These are phyloP conservation scores for Boechera divaricarpa DNA, from an alignment of 345 rosid genomes.

Conservation along the genomic window DNA sequence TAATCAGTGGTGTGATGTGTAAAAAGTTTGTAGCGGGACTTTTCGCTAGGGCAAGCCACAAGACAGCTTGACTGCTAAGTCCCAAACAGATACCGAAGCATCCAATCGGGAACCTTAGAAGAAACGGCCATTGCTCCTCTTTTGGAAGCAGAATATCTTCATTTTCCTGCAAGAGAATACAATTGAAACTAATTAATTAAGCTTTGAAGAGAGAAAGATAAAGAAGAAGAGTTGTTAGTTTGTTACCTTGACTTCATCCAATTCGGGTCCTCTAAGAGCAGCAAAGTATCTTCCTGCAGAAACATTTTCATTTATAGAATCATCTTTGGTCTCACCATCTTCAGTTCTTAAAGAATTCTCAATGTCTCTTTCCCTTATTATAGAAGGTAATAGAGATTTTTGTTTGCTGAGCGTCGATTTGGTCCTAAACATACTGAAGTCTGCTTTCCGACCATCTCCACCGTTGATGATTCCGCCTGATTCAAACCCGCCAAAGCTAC, in stretches of 20 bases:
- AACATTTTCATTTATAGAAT: slow-evolving; percentile 62
- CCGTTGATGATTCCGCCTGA: slow-evolving; percentile 46
- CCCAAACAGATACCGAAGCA: slow-evolving; percentile 93
- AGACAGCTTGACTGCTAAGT: slow-evolving; percentile 88
- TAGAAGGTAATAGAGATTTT: slow-evolving; percentile 71
- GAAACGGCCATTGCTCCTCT: slow-evolving; percentile 92
- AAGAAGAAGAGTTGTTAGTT: not conserved
- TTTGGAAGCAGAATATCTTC: slow-evolving; percentile 92
- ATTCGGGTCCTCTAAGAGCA: slow-evolving; percentile 95
- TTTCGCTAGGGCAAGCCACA: slow-evolving; percentile 75
- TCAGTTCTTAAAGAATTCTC: slow-evolving; percentile 50
- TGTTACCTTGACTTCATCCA: slow-evolving; percentile 92
- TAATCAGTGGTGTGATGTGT: slow-evolving; percentile 69
- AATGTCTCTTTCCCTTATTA: slow-evolving; percentile 58
- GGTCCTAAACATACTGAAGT: slow-evolving; percentile 80
- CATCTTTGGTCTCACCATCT: slow-evolving; percentile 55
- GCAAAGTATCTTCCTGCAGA: slow-evolving; percentile 97
- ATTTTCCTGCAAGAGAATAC: slow-evolving; percentile 58
- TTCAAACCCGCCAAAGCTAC: slow-evolving; percentile 86
- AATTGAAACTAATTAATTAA: not conserved
- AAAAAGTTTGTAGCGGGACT: slow-evolving; percentile 78
- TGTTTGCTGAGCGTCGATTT: slow-evolving; percentile 80
- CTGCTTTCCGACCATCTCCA: slow-evolving; percentile 63
- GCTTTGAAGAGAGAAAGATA: slow-evolving; percentile 20
- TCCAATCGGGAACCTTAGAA: slow-evolving; percentile 87